phyloP scores from a whole-genome alignment of 2,329 filamentous ascomycete species.

The Cercospora sp. region DNA sequence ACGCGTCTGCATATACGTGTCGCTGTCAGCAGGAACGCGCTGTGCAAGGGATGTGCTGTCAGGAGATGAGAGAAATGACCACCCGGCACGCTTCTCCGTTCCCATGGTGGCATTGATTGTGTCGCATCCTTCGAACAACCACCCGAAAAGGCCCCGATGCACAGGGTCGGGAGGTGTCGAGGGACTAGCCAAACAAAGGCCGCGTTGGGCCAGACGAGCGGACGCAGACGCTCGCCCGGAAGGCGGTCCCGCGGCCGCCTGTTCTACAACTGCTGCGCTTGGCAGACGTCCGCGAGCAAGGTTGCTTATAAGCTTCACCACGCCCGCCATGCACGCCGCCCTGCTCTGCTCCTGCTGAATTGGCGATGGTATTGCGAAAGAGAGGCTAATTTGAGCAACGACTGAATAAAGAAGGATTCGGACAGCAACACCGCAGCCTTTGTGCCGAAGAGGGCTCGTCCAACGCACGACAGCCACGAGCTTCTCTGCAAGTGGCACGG shows the following conservation, averaged over 20 bases:
- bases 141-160: neutral
- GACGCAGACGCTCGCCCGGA: neutral
- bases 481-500: neutral
- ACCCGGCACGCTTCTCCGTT: neutral
- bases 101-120: neutral
- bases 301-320: neutral
- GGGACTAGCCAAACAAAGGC: neutral
- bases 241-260: neutral
- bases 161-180: neutral
- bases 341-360: neutral
- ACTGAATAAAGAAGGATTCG: neutral
- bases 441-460: neutral
- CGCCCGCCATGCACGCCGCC: neutral
- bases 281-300: neutral
- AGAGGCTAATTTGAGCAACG: neutral
- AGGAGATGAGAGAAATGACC: no score
- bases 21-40: neutral
- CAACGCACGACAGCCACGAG: neutral
- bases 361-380: neutral
- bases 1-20: neutral
- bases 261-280: neutral
- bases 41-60: no score
- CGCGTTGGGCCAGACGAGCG: neutral
- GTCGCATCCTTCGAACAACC: neutral
- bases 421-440: neutral